phyloP scores from a whole-genome alignment of 495 filamentous ascomycete genomes.

The Mytilinidion resinicola region DNA sequence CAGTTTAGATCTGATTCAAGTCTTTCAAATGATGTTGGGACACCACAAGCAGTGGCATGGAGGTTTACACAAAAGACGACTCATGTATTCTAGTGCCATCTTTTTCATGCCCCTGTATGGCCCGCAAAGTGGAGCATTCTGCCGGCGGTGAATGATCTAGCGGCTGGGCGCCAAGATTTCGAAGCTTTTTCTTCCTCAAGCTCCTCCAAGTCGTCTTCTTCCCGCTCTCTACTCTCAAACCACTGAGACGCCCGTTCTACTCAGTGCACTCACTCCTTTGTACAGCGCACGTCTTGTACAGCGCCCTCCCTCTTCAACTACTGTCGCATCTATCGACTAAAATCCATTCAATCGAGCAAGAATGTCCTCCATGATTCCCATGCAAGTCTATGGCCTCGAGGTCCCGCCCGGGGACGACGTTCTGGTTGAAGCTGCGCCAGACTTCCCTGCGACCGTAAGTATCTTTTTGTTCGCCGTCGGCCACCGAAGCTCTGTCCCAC shows the following conservation, averaged over 20 bases:
- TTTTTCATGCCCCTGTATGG: no score
- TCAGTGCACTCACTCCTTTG: constrained; percentile 6
- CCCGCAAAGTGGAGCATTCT: no score
- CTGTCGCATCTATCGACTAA: not conserved
- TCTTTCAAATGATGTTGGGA: no score
- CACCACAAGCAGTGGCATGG: no score
- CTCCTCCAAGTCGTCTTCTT: not conserved
- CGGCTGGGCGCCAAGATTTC: not conserved
- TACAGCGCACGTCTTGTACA: not conserved
- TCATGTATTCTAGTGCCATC: no score
- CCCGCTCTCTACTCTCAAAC: not conserved
- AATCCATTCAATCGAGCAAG: constrained; percentile 3
- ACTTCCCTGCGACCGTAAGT: constrained; percentile 78
- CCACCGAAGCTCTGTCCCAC: no score
- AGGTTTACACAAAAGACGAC: no score
- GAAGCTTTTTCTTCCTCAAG: not conserved
- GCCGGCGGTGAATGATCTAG: not conserved
- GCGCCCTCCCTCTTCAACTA: not conserved
- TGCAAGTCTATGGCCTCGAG: constrained; percentile 83
- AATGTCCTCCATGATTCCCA: constrained; percentile 50
- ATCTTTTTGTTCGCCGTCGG: not conserved
- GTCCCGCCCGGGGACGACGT: constrained; percentile 67
- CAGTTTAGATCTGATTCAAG: no score
- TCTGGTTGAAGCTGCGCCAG: constrained; percentile 64
- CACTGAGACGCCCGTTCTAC: not conserved